Percentiles rank a stretch among this genome's conserved stretches.
These are phyloP conservation scores for Ramularia collo-cygni DNA, from an alignment of 2,329 filamentous ascomycete genomes.

Conservation along the genomic window DNA sequence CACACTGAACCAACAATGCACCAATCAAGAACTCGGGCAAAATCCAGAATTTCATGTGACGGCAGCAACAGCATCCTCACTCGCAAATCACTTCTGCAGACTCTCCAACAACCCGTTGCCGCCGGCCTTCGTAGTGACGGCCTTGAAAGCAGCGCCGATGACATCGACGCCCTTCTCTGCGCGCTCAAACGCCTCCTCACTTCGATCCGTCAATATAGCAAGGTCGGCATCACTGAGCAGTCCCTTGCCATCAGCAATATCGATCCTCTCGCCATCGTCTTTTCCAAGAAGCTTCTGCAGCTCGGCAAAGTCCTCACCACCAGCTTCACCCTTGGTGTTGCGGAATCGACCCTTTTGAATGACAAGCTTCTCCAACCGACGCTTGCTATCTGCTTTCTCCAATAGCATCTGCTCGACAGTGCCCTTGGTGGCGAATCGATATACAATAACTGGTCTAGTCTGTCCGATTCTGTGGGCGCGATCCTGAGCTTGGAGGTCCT, in stretches of 20 bases:
- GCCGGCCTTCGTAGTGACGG: conserved; percentile 66
- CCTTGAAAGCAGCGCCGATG: conserved; percentile 48
- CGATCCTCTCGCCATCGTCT: conserved; percentile 64
- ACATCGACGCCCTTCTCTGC: conserved; percentile 74
- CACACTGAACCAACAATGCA: too few relatives aligned
- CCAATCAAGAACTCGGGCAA: too few relatives aligned
- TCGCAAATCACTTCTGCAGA: conserved; percentile 38
- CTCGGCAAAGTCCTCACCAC: conserved; percentile 41
- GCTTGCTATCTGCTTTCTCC: conserved; percentile 82
- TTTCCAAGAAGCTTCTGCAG: conserved; percentile 39
- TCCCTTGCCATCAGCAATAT: conserved; percentile 51
- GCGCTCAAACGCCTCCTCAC: conserved; percentile 58
- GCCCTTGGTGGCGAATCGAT: conserved; percentile 83
- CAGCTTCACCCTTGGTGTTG: conserved; percentile 45
- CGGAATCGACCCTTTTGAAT: conserved; percentile 87
- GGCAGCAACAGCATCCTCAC: too few relatives aligned
- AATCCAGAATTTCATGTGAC: too few relatives aligned
- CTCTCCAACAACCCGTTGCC: conserved; percentile 42
- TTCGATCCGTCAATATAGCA: conserved; percentile 69
- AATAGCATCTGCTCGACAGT: conserved; percentile 87
- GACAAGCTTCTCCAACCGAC: conserved; percentile 84
- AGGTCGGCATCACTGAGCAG: conserved; percentile 72
- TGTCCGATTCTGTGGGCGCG: conserved; percentile 93
- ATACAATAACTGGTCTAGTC: conserved; percentile 84
- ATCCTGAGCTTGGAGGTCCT: conserved; percentile 94